Evolutionary conservation across 495 filamentous ascomycete genomes (phyloP), one percentile per base, ranked within the genome.

Genomic region (Alectoria sarmentosa): DNA sequence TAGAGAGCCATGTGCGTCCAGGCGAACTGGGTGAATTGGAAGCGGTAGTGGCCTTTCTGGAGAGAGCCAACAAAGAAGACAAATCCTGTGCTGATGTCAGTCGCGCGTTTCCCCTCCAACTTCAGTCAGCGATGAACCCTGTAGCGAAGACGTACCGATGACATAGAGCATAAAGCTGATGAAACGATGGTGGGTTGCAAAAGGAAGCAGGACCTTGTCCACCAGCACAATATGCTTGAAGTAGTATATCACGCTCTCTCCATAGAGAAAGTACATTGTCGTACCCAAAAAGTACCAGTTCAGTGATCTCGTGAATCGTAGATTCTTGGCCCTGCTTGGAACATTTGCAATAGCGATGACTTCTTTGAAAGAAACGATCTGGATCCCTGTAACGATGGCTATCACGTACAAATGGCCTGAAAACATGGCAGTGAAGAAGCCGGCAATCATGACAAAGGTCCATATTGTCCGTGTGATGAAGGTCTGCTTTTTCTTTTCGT

Each of bases 1-100:
- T 96, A 97, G 38, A 99, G 83, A 3, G 95, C 95, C 91, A 99
- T 97, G 75, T 99, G 95, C 4, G 94, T 96, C 95, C 95, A 98
- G 57, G 90, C 95, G 72, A 98, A 99, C 73, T 99, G 93, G 49
- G 92, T 93, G 79, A 99, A 99, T 76, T 99, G 95, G 79, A 98
- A 97, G 72, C 86, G 89, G 76, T 96, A 96, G 74, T 96, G 91
- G 15, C 93, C 93, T 67, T 93, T 89, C 75, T 96, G 90, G 67
- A 99, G 83, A n/a, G 94, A 92, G 48, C 84, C 88, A 68, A 99
- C 95, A 75, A 99, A 99, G 82, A 97, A 97, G 65, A 99, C 91
- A 78, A 99, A 99, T 60, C 94, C 92, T 96, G 73, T 10, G 54
- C 61, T 4, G 39, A n/a, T 26, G 30, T 46, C 34, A 57, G 61